These are phyloP conservation scores for Parasitella parasitica DNA, from an alignment of 371 early-diverging fungal species.

Conservation along the genomic window DNA sequence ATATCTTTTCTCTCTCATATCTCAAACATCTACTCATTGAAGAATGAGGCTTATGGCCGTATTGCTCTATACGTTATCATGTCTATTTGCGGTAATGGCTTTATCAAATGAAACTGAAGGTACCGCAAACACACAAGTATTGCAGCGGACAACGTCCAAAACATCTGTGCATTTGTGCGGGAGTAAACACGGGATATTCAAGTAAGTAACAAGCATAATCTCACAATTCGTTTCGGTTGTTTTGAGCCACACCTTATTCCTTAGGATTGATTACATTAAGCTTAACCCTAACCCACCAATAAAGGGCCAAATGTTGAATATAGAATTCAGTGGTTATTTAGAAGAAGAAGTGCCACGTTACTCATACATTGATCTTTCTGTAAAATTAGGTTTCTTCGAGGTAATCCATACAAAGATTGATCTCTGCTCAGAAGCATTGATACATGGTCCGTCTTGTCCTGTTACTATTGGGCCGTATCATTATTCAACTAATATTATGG, in stretches of 20 bases:
- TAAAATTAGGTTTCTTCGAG: not conserved
- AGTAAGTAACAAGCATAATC: not conserved
- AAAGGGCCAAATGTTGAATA: not conserved
- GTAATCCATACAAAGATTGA: not conserved
- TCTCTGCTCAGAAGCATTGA: not conserved
- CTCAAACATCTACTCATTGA: not conserved
- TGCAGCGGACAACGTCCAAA: not conserved
- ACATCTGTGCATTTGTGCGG: not conserved
- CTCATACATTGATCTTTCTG: not conserved
- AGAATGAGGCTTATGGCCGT: not conserved
- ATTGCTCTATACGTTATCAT: not conserved
- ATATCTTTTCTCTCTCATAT: not conserved
- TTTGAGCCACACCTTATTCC: not conserved
- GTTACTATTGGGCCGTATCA: not conserved
- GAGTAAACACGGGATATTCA: not conserved
- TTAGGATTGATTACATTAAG: not conserved
- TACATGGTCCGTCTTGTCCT: not conserved
- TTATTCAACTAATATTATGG: not conserved
- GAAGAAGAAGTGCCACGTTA: not conserved
- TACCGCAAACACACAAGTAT: not conserved
- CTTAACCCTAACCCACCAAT: not conserved
- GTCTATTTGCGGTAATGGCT: not conserved
- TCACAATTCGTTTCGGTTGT: not conserved
- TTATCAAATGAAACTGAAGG: not conserved
- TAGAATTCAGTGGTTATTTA: not conserved